Evolutionary conservation across 225 moss, liverwort and hornwort species (phyloP).

Genomic region (Climacium dendroides): DNA sequence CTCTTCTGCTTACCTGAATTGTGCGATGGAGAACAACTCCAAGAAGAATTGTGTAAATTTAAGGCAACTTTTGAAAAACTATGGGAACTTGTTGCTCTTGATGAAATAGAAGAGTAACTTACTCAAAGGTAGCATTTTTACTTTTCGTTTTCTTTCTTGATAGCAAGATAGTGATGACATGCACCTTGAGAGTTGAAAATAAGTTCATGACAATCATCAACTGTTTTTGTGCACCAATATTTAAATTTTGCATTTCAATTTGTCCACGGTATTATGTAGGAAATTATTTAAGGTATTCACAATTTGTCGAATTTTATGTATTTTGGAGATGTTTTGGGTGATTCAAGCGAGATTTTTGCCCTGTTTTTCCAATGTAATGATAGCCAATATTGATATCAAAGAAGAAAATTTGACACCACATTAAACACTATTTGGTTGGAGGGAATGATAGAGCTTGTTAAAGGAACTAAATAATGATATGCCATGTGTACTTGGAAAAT

Average conservation of each 20-base stretch:
- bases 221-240: not conserved
- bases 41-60: not conserved
- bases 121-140: not conserved
- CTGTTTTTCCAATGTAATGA: not conserved
- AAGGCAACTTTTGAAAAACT: not conserved
- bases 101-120: not conserved
- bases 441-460: not conserved
- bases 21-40: not conserved
- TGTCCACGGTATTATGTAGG: not conserved
- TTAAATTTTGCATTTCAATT: not conserved
- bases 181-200: no score
- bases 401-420: not conserved
- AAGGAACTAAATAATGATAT: not conserved
- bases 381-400: not conserved
- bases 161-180: not conserved
- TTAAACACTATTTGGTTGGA: not conserved
- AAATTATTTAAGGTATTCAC: not conserved
- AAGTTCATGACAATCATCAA: not conserved
- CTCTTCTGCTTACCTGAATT: fast-evolving
- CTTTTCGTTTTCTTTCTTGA: not conserved
- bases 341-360: not conserved
- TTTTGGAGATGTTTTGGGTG: not conserved
- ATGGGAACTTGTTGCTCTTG: not conserved
- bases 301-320: not conserved
- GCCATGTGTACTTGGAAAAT: not conserved